Conservation (phyloP, 768 basidiomycete genomes). For the Udeniomyces megalosporus region DNA sequence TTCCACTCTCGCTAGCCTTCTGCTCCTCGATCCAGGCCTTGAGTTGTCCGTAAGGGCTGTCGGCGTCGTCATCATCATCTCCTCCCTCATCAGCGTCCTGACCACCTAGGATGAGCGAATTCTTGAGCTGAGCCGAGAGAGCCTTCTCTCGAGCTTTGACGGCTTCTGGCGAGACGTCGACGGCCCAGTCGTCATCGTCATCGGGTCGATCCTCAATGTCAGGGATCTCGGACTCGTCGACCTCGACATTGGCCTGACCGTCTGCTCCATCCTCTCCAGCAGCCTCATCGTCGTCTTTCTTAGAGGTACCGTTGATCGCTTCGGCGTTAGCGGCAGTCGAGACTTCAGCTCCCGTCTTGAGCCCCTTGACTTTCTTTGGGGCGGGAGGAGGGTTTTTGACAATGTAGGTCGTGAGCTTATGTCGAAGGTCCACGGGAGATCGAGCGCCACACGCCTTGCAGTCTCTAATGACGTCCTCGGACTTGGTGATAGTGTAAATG, state of each 20-base stretch:
- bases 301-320: constrained; percentile 23
- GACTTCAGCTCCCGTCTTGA: constrained; percentile 29
- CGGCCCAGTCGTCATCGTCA: constrained; percentile 62
- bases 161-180: constrained; percentile 77
- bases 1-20: constrained; percentile 32
- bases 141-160: constrained; percentile 66
- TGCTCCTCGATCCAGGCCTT: constrained; percentile 74
- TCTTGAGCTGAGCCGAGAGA: constrained; percentile 43
- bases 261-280: constrained; percentile 17
- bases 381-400: constrained; percentile 92
- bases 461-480: constrained; percentile 79
- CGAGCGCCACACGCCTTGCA: constrained; percentile 97
- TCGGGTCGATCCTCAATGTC: constrained; percentile 28
- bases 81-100: constrained; percentile 73
- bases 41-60: constrained; percentile 70
- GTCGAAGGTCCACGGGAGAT: constrained; percentile 83
- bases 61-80: constrained; percentile 68
- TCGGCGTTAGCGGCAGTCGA: constrained; percentile 16
- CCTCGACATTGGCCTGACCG: constrained; percentile 33
- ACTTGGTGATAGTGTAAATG: constrained; percentile 76
- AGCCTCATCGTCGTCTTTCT: constrained; percentile 30
- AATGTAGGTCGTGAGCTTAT: constrained; percentile 92
- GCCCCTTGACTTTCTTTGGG: constrained; percentile 43
- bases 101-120: constrained; percentile 34
- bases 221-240: constrained; percentile 36